These are phyloP conservation scores for Wickerhamomyces sp. DNA, from an alignment of 1,139 yeast genomes.

Conservation along the genomic window DNA sequence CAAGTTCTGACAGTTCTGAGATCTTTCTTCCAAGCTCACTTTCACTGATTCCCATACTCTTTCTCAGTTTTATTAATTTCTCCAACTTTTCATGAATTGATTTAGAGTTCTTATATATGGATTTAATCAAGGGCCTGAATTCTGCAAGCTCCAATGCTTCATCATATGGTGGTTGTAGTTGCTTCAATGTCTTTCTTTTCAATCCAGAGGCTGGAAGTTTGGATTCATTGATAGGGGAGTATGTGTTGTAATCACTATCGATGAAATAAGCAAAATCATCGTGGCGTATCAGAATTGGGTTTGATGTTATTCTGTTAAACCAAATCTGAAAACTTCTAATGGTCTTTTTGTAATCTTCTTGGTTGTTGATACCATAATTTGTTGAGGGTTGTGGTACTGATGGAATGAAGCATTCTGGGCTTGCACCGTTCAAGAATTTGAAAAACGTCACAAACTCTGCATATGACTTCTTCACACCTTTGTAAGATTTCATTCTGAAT, in stretches of 20 bases:
- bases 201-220: constrained; percentile 73
- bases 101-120: constrained; percentile 58
- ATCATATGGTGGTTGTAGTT: constrained; percentile 87
- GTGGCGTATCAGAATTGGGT: constrained; percentile 77
- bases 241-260: constrained; percentile 79
- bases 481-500: constrained; percentile 65
- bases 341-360: constrained; percentile 66
- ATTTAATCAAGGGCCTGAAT: constrained; percentile 81
- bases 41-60: constrained; percentile 50
- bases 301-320: constrained; percentile 70
- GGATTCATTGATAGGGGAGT: constrained; percentile 56
- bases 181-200: constrained; percentile 83
- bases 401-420: constrained; percentile 92
- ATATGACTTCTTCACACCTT: constrained; percentile 76
- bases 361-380: constrained; percentile 76
- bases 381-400: constrained; percentile 73
- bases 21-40: constrained; percentile 64
- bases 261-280: constrained; percentile 86
- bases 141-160: constrained; percentile 75
- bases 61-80: constrained; percentile 48
- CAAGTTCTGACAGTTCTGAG: constrained; percentile 43
- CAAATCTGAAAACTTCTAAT: constrained; percentile 69
- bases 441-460: constrained; percentile 73
- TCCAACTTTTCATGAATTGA: constrained; percentile 55
- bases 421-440: constrained; percentile 70